Conservation (phyloP, 1,284 basidiomycete species). For the Dichomitus squalens region DNA sequence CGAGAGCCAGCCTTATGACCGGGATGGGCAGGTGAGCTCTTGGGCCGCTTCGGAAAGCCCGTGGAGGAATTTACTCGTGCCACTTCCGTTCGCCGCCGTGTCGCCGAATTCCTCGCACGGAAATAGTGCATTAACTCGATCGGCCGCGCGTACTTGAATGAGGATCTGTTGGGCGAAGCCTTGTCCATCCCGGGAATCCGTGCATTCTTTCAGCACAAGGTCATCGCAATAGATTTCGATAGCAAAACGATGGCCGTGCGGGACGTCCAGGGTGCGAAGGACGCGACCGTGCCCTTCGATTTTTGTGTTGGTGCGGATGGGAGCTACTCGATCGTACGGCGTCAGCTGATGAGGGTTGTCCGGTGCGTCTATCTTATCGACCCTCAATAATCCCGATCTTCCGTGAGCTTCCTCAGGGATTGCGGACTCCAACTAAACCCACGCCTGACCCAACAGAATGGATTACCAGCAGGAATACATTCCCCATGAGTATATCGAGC, state of each 20-base stretch:
- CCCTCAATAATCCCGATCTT: conserved; percentile 12
- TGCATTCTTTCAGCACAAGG: conserved; percentile 82
- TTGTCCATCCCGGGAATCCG: conserved; percentile 64
- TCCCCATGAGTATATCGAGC: conserved; percentile 93
- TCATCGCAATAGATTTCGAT: conserved; percentile 77
- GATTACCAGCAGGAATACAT: conserved; percentile 95
- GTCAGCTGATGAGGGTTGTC: conserved; percentile 88
- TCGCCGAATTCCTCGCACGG: conserved; percentile 21
- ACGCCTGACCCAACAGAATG: conserved; percentile 62
- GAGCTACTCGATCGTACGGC: conserved; percentile 82
- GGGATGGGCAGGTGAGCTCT: conserved; percentile 74
- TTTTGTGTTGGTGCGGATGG: conserved; percentile 90
- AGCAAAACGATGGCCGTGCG: conserved; percentile 53
- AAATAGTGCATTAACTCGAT: conserved; percentile 91
- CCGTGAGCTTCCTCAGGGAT: conserved; percentile 16
- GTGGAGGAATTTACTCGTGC: conserved; percentile 14
- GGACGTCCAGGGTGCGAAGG: conserved; percentile 46
- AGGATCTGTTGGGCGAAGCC: conserved; percentile 77
- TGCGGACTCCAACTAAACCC: conserved; percentile 14
- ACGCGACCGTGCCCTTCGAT: conserved; percentile 65
- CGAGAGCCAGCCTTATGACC: conserved; percentile 88
- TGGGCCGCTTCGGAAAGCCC: conserved; percentile 22
- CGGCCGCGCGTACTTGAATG: conserved; percentile 86
- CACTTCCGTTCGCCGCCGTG: conserved; percentile 27
- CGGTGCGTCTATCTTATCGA: conserved; percentile 53